These are phyloP conservation scores for Phytophthora rubi DNA, from an alignment of 352 stramenopile species.

Conservation along the genomic window DNA sequence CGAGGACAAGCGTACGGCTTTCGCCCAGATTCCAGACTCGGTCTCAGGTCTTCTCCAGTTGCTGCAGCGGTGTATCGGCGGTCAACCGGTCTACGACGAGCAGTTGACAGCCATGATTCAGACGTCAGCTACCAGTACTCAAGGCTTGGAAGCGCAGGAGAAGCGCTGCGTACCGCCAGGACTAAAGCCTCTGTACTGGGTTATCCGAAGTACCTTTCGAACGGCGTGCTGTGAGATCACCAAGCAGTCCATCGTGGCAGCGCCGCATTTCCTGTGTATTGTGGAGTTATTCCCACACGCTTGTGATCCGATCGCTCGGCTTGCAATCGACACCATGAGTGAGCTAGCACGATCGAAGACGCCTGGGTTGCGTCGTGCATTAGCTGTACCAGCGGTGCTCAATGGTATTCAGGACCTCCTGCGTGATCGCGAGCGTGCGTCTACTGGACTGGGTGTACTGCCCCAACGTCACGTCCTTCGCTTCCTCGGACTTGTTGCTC, in stretches of 20 bases:
- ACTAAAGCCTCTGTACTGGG: constrained; percentile 45
- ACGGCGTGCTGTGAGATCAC: constrained; percentile 29
- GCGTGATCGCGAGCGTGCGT: constrained; percentile 37
- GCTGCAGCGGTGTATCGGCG: constrained; percentile 29
- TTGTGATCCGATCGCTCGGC: constrained; percentile 42
- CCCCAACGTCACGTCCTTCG: constrained; percentile 50
- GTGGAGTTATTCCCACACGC: constrained; percentile 52
- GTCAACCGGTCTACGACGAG: constrained; percentile 7
- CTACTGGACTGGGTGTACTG: constrained; percentile 15
- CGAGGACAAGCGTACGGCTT: constrained; percentile 59
- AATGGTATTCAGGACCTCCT: constrained; percentile 47
- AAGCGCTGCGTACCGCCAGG: constrained; percentile 22
- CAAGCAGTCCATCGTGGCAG: constrained; percentile 43
- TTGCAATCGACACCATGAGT: constrained; percentile 48
- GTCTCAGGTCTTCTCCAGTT: constrained; percentile 52
- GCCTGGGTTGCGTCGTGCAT: constrained; percentile 32
- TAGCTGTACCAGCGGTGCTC: constrained; percentile 55
- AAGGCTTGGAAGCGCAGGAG: constrained; percentile 15
- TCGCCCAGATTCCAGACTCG: constrained; percentile 45
- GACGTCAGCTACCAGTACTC: neutral
- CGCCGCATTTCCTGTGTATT: constrained; percentile 54
- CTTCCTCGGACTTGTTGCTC: constrained; percentile 48
- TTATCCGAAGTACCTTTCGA: constrained; percentile 42
- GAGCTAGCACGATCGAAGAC: constrained; percentile 39
- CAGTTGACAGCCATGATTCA: constrained; percentile 2